phyloP scores from a whole-genome alignment of 2,329 filamentous ascomycete species.

The Penicillium brasilianum region DNA sequence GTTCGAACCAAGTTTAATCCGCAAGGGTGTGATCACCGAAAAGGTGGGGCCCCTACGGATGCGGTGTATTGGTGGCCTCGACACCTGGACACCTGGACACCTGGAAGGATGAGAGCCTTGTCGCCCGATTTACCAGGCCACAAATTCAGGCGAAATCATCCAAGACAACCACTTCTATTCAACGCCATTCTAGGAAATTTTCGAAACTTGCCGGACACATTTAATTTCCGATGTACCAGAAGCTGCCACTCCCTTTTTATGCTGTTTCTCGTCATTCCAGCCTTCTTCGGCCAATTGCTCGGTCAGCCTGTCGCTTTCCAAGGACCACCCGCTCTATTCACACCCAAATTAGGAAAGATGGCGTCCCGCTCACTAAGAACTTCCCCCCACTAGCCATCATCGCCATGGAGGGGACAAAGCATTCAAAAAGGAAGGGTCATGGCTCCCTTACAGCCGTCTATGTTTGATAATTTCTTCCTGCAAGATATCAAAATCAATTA shows the following conservation, averaged over 20 bases:
- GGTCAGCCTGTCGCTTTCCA: not conserved
- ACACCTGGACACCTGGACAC: not conserved
- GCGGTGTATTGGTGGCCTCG: not conserved
- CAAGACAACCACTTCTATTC: not conserved
- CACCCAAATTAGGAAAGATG: conserved; percentile 21
- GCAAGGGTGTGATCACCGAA: not conserved
- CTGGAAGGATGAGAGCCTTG: not conserved
- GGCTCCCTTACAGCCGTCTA: conserved; percentile 5
- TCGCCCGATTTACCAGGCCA: not conserved
- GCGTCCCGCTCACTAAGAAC: conserved; percentile 11
- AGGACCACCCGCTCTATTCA: conserved; percentile 23
- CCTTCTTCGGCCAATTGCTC: not conserved
- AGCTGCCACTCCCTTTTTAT: not conserved
- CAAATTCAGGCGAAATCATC: not conserved
- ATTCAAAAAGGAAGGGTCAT: conserved; percentile 20
- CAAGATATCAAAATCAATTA: not conserved
- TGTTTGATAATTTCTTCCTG: not conserved
- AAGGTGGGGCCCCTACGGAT: not conserved
- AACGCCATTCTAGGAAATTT: not conserved
- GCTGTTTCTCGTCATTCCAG: not conserved
- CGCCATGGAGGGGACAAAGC: conserved; percentile 8
- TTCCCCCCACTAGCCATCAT: conserved; percentile 9
- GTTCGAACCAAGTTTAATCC: not conserved
- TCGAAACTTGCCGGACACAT: not conserved
- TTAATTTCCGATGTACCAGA: not conserved